Conservation (phyloP, 495 filamentous ascomycete genomes). For the Penicillium steckii region DNA sequence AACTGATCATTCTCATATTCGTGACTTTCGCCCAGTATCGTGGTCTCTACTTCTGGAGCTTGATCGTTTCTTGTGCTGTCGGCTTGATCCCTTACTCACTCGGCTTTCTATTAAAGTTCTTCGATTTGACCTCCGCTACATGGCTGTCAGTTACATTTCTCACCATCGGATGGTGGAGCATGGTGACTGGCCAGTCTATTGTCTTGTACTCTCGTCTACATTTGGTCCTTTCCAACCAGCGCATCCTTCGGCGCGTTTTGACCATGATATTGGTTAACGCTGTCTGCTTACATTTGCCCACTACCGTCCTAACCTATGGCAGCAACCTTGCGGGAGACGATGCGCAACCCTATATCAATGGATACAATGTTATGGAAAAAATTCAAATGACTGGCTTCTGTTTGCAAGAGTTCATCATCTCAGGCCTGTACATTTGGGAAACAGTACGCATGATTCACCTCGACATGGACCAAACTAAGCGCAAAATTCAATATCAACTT, state of each 20-base stretch:
- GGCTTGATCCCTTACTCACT: conserved; percentile 58
- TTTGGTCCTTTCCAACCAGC: conserved; percentile 52
- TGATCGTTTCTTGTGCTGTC: conserved; percentile 49
- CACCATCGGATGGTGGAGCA: conserved; percentile 58
- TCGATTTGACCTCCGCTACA: conserved; percentile 40
- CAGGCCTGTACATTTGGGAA: conserved; percentile 58
- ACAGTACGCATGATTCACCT: conserved; percentile 49
- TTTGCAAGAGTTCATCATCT: conserved; percentile 61
- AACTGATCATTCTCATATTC: conserved; percentile 55
- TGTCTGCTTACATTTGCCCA: conserved; percentile 54
- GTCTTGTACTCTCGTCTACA: conserved; percentile 70
- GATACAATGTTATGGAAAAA: conserved; percentile 60
- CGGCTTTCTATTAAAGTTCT: conserved; percentile 63
- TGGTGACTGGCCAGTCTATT: conserved; percentile 66
- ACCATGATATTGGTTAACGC: conserved; percentile 60
- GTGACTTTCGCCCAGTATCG: conserved; percentile 52
- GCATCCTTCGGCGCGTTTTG: conserved; percentile 49
- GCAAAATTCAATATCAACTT: conserved; percentile 58
- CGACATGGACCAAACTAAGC: conserved; percentile 41
- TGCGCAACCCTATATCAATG: conserved; percentile 25
- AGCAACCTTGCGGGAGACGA: conserved; percentile 40
- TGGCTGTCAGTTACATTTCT: conserved; percentile 46
- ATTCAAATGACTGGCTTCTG: conserved; percentile 64
- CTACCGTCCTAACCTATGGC: conserved; percentile 56
- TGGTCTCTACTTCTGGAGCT: conserved; percentile 59